Percentiles rank a stretch among this genome's conserved stretches.
Evolutionary conservation across 2,329 filamentous ascomycete species (phyloP).

Genomic region (Venturia oleaginea): DNA sequence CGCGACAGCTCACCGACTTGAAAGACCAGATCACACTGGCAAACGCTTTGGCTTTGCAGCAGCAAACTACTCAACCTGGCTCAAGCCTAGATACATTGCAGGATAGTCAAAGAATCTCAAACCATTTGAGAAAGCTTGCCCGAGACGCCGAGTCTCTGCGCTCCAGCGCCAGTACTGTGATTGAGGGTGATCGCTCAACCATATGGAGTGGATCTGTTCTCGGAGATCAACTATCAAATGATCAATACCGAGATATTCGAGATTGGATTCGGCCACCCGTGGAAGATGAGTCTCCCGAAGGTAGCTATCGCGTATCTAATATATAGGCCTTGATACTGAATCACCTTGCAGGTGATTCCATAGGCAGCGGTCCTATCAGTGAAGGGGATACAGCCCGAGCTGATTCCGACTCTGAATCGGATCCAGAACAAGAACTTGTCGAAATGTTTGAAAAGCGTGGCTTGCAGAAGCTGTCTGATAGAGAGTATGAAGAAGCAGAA

Average conservation of each 20-base stretch:
- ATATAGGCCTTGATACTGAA: background rate
- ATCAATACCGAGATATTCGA: background rate
- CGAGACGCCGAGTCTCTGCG: background rate
- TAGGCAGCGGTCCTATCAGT: background rate
- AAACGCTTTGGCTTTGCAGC: background rate
- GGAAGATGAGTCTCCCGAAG: constrained; percentile 7
- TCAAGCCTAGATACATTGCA: background rate
- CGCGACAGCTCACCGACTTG: background rate
- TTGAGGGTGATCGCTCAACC: background rate
- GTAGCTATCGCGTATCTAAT: background rate
- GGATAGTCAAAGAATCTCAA: background rate
- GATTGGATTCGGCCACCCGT: background rate
- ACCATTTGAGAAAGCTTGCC: background rate
- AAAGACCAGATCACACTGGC: background rate
- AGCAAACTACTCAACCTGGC: background rate
- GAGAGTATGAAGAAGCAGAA: background rate
- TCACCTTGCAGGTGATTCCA: background rate
- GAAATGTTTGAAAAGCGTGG: background rate
- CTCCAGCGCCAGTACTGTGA: constrained; percentile 2
- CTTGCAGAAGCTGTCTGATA: background rate
- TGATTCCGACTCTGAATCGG: background rate
- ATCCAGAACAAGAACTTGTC: background rate
- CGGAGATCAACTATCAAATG: background rate
- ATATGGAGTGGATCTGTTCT: background rate
- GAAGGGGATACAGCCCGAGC: background rate